phyloP scores from a whole-genome alignment of 768 basidiomycete species.

The Boletales sp. region DNA sequence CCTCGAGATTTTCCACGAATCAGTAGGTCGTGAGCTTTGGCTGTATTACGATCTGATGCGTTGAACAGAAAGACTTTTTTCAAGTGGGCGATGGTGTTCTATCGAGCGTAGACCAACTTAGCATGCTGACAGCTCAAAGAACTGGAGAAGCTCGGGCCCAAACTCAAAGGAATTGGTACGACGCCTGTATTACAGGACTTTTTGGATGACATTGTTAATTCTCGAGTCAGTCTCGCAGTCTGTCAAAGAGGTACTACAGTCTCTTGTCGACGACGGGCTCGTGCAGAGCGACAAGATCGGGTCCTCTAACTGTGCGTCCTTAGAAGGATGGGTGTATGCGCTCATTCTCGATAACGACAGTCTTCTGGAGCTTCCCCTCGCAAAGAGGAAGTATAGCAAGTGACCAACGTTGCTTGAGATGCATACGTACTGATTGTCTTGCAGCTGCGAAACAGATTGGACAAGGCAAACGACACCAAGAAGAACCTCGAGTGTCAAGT shows the following conservation, averaged over 20 bases:
- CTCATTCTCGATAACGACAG: slow-evolving; percentile 35
- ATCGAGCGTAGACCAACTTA: neutral
- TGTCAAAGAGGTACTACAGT: slow-evolving; percentile 88
- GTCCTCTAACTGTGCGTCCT: slow-evolving; percentile 79
- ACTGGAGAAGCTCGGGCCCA: slow-evolving; percentile 83
- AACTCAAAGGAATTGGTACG: slow-evolving; percentile 87
- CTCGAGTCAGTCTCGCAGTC: slow-evolving; percentile 69
- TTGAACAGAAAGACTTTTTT: slow-evolving; percentile 74
- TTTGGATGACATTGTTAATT: neutral
- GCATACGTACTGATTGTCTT: slow-evolving; percentile 1
- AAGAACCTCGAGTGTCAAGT: slow-evolving; percentile 44
- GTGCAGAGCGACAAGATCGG: slow-evolving; percentile 92
- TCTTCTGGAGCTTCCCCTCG: slow-evolving; percentile 96
- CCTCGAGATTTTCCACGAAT: slow-evolving; percentile 92
- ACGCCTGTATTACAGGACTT: neutral
- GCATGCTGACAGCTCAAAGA: slow-evolving; percentile 66
- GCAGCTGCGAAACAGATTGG: slow-evolving; percentile 58
- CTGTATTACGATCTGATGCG: neutral
- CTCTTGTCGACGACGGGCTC: slow-evolving; percentile 81
- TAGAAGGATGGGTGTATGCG: slow-evolving; percentile 20
- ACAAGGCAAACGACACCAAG: slow-evolving; percentile 46
- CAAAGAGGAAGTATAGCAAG: slow-evolving; percentile 74
- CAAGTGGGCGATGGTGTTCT: slow-evolving; percentile 37
- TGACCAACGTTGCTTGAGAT: neutral
- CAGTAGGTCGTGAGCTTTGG: slow-evolving; percentile 39